Percentiles rank a stretch among this genome's conserved stretches.
These are phyloP conservation scores for Penicillium cataractarum DNA, from an alignment of 495 filamentous ascomycete species.

Conservation along the genomic window DNA sequence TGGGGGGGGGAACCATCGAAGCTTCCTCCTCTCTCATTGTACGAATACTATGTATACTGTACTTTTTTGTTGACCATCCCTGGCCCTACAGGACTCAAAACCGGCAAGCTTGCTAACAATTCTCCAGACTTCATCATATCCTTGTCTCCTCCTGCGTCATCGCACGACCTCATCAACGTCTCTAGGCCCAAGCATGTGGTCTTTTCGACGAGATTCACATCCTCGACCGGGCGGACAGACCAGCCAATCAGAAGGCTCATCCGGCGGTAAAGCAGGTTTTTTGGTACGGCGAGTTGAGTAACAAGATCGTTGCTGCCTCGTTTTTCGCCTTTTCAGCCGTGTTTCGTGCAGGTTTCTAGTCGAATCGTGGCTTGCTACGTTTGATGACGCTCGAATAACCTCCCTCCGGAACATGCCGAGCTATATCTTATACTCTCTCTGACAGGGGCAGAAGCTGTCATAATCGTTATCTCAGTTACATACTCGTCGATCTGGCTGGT, in stretches of 20 bases:
- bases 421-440: background rate
- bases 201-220: constrained; percentile 4
- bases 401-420: constrained; percentile 16
- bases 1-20: background rate
- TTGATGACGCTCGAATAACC: constrained; percentile 2
- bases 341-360: constrained; percentile 9
- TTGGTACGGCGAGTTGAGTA: constrained; percentile 13
- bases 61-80: too few relatives aligned
- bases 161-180: constrained; percentile 1
- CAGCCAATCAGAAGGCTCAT: constrained; percentile 27
- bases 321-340: constrained; percentile 15
- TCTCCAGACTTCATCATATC: background rate
- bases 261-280: constrained; percentile 34
- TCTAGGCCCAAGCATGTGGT: background rate
- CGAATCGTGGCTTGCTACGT: background rate
- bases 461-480: background rate
- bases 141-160: constrained; percentile 9
- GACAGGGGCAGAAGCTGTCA: background rate
- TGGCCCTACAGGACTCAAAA: too few relatives aligned
- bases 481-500: background rate
- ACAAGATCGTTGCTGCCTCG: constrained; percentile 1
- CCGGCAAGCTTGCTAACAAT: background rate
- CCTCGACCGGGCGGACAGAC: constrained; percentile 27
- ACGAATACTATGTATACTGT: too few relatives aligned
- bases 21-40: background rate